These are phyloP conservation scores for Eucalyptus decipiens DNA, from an alignment of 345 rosid species.

Conservation along the genomic window DNA sequence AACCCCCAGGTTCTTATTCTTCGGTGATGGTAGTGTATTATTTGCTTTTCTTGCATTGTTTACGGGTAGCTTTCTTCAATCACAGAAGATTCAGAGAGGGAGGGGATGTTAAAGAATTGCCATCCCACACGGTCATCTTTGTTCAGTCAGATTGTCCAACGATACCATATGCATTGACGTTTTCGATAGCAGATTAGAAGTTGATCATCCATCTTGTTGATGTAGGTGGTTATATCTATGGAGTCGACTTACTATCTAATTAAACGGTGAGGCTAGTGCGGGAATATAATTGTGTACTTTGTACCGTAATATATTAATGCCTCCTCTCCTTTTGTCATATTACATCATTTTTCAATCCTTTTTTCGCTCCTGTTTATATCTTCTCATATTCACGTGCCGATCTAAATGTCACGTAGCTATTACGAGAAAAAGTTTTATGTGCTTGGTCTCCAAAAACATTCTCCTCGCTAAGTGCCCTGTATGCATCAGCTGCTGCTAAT, in stretches of 20 bases:
- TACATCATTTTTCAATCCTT: background rate
- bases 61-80: background rate
- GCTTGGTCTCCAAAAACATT: background rate
- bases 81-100: background rate
- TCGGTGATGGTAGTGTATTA: background rate
- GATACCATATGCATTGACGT: background rate
- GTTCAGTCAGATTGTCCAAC: background rate
- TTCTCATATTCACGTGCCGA: background rate
- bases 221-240: background rate
- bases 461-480: background rate
- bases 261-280: background rate
- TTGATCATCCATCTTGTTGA: accelerated
- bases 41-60: background rate
- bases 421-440: background rate
- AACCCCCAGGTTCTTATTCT: background rate
- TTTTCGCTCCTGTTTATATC: background rate
- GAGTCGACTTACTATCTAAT: too few relatives aligned
- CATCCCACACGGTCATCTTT: background rate
- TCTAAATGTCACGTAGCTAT: background rate
- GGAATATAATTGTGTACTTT: background rate
- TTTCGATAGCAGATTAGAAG: background rate
- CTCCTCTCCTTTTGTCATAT: too few relatives aligned
- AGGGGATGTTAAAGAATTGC: background rate
- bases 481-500: background rate
- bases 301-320: background rate